Base-by-base conservation (phyloP, 495 filamentous ascomycete genomes). In the Friedmanniomyces endolithicus region DNA sequence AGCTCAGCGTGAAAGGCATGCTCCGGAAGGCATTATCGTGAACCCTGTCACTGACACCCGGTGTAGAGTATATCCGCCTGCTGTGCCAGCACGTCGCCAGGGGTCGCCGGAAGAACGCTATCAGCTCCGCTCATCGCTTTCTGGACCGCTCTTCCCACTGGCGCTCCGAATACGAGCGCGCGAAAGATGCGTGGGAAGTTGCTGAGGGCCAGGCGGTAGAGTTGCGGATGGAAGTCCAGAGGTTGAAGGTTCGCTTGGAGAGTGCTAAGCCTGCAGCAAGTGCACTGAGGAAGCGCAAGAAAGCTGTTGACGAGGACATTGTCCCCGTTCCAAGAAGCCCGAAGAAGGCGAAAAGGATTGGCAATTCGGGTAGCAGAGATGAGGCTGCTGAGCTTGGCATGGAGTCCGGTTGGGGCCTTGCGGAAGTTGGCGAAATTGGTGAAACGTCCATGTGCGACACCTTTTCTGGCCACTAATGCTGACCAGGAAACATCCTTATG, bases 121-220 rank as follows among this genome's bases (percentile, higher is more conserved):
- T 53, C 31, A 61, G 51, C 53, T 55, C 58, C 4, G 34, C 29
- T 23, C 39, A 61, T 35, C 55, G 59, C 39, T 59, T 62, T 34
- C 47, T 64, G 2, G 62, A 61, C 55, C 44, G 62, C 25, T 61
- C 62, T 4, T 41, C 59, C 1, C 61, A 48, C 45, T 64, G 62
- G 62, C 61, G 53, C 11, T 19, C 34, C 2, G 44, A 60, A 23
- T 57, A 54, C 33, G 54, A 58, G 39, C 45, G 55, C 11, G 16
- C 34, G 11, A 51, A 61, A 39, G 41, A 27, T 20, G 44, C 45
- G 19, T 12, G 51, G 9, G 6, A 22, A 19, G 17, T 17, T 19
- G 34, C 45, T 9, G 48, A 58, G 17, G 34, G 33, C n/a, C 55
- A 62, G 50, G 19, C 43, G 1, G 41, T 41, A 33, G 50, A 58